Percentiles rank a stretch among this genome's conserved stretches.
Conservation (phyloP, 768 basidiomycete species). For the Lactarius akahatsu region DNA sequence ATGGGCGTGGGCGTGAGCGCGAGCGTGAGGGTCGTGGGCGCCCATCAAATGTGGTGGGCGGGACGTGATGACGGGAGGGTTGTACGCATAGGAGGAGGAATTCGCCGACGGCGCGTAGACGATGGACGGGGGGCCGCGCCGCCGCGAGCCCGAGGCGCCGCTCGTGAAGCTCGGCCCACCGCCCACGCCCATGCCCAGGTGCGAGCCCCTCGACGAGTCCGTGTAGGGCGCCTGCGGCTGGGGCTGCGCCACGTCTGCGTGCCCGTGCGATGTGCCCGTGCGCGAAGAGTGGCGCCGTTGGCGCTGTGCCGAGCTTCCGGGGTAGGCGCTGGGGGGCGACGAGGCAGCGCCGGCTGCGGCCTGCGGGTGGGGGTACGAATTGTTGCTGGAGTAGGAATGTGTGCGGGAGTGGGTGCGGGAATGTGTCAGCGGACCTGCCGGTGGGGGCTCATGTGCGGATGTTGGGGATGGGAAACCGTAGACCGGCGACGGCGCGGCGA, state of each 20-base stretch:
- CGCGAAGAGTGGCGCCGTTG: conserved; percentile 25
- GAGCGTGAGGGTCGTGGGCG: conserved; percentile 1
- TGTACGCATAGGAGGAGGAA: conserved; percentile 26
- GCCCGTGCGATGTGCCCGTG: conserved; percentile 13
- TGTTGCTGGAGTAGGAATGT: conserved; percentile 20
- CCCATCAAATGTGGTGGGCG: not conserved
- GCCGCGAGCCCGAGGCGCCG: conserved; percentile 10
- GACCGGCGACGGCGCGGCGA: conserved; percentile 20
- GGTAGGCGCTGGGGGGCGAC: conserved; percentile 17
- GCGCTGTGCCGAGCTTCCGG: conserved; percentile 20
- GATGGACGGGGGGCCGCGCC: conserved; percentile 23
- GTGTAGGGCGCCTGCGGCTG: not conserved
- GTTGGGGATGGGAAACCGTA: conserved; percentile 20
- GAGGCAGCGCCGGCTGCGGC: not conserved
- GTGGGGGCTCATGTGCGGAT: conserved; percentile 19
- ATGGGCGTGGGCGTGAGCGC: conserved; percentile 5
- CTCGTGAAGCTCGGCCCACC: not conserved
- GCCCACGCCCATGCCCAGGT: not conserved
- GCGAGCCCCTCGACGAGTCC: conserved; percentile 13
- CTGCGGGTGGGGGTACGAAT: conserved; percentile 14
- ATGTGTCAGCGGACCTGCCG: conserved; percentile 2
- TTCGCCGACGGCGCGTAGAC: conserved; percentile 25
- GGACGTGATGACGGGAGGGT: conserved; percentile 25
- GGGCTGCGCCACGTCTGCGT: conserved; percentile 3
- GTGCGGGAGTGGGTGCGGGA: conserved; percentile 18